Evolutionary conservation across 495 filamentous ascomycete genomes (phyloP), one percentile per base, ranked within the genome.

Genomic region (Penicillium lividum): DNA sequence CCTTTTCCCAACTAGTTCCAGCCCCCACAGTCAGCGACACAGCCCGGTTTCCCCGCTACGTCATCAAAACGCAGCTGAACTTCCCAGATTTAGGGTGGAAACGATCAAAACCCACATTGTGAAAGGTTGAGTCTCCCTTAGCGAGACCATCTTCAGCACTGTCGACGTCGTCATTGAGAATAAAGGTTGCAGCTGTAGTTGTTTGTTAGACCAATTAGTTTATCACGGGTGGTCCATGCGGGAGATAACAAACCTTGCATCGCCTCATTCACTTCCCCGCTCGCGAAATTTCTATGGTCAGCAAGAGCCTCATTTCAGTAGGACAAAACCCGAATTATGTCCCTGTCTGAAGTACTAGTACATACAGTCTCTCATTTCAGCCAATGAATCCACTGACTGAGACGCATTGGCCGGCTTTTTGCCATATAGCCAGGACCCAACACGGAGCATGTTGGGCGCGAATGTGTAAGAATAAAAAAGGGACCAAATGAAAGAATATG

Each of bases 81-180:
- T 47, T 27, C 44, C 18, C 44, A 47, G 25, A 28, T 28, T 46
- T 27, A 22, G 22, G 22, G 62, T 7, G 28, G 8, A 56, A 47
- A 40, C n/a, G 3, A 31, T 28, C 27, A 3, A 28, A 46, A 71
- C 76, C 34, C 68, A 89, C 87, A 74, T 86, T 84, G 69, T 98
- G 94, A 68, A 92, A 98, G n/a, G 92, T 83, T n/a, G 94, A 98
- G 47, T 80, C 75, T 16, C 88, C 86, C 62, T 84, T 81, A 30
- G 81, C 82, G 16, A 98, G 79, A 36, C 82, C 83, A 58, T 76
- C 80, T 71, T 97, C 93, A 3, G 94, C 94, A 31, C 83, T 86
- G 43, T 91, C 90, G 55, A 98, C 88, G 73, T 97, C 93, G 73
- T 98, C 94, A 68, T 94, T 90, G 79, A 98, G 91, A 65, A 98